phyloP scores from a whole-genome alignment of 352 stramenopile genomes.

The Stramenopiles sp. region DNA sequence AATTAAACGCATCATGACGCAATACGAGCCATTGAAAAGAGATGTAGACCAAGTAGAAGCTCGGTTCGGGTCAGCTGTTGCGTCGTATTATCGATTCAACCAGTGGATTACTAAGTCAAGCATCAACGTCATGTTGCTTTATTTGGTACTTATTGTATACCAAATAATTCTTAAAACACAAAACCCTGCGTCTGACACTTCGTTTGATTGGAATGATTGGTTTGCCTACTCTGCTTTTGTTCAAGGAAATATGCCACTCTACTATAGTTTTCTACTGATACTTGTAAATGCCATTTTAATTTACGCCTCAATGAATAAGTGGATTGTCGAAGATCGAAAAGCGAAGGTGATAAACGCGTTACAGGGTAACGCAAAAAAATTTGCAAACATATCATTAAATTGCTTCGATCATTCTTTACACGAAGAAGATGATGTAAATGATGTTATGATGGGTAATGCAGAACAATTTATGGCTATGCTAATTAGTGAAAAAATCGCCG shows the following conservation, averaged over 20 bases:
- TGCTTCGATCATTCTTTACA: background rate
- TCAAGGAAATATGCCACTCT: conserved; percentile 34
- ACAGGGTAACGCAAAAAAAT: background rate
- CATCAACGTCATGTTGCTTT: conserved; percentile 39
- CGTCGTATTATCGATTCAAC: conserved; percentile 52
- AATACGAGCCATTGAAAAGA: conserved; percentile 29
- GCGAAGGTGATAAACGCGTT: conserved; percentile 35
- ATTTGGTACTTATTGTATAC: conserved; percentile 32
- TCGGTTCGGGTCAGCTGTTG: conserved; percentile 48
- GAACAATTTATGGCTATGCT: conserved; percentile 40
- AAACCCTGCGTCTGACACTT: conserved; percentile 9
- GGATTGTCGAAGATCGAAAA: conserved; percentile 42
- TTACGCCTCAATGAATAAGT: conserved; percentile 27
- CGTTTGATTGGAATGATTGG: conserved; percentile 28
- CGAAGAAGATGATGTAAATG: conserved; percentile 15
- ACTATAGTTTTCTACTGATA: conserved; percentile 33
- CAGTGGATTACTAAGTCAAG: conserved; percentile 37
- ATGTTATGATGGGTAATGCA: conserved; percentile 31
- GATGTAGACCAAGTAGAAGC: conserved; percentile 49
- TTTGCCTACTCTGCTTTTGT: conserved; percentile 26
- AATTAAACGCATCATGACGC: background rate
- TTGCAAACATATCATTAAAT: conserved; percentile 1
- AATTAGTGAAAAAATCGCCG: conserved; percentile 35
- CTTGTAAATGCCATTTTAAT: conserved; percentile 32
- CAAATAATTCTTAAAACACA: background rate